Conservation (phyloP, 2,329 filamentous ascomycete species). For the Exophiala sideris region DNA sequence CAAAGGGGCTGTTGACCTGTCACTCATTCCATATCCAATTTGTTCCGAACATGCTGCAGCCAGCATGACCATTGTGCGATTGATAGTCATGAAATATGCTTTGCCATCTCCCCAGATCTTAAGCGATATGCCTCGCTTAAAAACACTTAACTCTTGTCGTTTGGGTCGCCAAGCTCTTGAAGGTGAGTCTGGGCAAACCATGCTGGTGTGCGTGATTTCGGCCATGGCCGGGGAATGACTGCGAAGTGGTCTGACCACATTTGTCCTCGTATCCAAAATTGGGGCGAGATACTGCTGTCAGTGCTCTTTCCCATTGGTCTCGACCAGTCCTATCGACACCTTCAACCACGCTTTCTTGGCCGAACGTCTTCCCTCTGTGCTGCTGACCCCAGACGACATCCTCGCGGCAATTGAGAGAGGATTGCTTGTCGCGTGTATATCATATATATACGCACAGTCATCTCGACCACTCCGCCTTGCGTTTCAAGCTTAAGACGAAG, state of each 20-base stretch:
- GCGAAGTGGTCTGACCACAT: constrained; percentile 10
- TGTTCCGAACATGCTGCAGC: too few species aligned
- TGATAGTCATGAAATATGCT: too few species aligned
- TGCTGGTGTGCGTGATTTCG: constrained; percentile 16
- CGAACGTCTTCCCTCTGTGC: neutral
- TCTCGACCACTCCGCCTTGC: neutral
- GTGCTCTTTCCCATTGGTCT: neutral
- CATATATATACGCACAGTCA: neutral
- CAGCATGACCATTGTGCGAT: too few species aligned
- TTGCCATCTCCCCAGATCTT: neutral
- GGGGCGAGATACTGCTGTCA: neutral
- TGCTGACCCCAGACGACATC: constrained; percentile 1
- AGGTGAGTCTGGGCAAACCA: neutral
- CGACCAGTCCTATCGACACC: neutral
- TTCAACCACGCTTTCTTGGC: neutral
- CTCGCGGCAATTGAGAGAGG: neutral
- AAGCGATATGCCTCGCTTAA: too few species aligned
- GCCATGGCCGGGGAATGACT: constrained; percentile 7
- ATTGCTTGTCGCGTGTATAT: neutral
- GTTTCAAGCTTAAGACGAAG: neutral
- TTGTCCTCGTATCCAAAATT: neutral
- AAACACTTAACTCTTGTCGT: neutral
- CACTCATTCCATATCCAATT: too few species aligned
- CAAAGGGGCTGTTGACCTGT: too few species aligned
- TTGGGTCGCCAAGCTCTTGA: neutral